Conservation (phyloP, 306 rosid genomes). For the Castanea crenata region DNA sequence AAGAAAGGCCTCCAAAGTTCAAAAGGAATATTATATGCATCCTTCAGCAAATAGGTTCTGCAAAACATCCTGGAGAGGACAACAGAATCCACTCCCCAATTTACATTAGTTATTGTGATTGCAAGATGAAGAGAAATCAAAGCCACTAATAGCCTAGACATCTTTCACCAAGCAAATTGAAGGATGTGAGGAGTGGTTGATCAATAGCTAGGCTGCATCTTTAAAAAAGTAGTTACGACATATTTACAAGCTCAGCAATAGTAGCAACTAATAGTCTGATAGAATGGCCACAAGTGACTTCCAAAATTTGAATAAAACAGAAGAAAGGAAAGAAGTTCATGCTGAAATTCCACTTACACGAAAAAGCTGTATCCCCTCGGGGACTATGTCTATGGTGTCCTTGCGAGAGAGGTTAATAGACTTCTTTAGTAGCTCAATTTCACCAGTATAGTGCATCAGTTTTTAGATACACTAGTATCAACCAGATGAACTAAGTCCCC, state of each 20-base stretch:
- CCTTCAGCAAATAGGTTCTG: neutral
- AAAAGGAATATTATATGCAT: neutral
- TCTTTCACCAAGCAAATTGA: neutral
- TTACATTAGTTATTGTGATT: neutral
- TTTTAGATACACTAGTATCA: too few species aligned
- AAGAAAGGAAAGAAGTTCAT: neutral
- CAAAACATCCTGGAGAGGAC: neutral
- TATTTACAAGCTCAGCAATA: neutral
- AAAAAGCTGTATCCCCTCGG: too few species aligned
- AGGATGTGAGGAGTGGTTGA: slow-evolving; percentile 1
- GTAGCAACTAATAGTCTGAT: neutral
- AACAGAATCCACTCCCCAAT: neutral
- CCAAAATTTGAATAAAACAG: neutral
- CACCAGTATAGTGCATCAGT: too few species aligned
- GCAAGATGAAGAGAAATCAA: neutral
- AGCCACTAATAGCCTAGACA: neutral
- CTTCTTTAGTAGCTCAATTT: too few species aligned
- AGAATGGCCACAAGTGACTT: neutral
- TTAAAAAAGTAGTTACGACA: neutral
- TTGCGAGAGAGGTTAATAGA: neutral
- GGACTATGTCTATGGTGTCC: too few species aligned
- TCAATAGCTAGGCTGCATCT: neutral
- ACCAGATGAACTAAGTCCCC: neutral
- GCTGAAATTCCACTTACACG: too few species aligned
- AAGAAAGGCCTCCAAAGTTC: neutral